phyloP scores from a whole-genome alignment of 495 filamentous ascomycete genomes.

The Penicillium ucsense region DNA sequence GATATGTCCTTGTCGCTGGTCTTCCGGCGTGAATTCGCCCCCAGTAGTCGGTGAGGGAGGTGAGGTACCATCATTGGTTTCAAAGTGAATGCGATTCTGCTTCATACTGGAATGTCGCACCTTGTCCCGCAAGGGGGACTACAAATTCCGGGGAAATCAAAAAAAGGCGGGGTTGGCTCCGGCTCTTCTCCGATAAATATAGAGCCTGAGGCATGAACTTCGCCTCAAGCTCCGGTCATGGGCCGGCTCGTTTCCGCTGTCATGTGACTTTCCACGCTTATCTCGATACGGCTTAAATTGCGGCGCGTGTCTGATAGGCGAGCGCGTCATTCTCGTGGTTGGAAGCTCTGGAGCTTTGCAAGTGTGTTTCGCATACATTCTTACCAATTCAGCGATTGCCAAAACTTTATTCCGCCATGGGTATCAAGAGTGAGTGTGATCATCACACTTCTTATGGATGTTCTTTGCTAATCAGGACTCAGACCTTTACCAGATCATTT shows the following conservation, averaged over 20 bases:
- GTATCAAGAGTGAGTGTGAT: slow-evolving; percentile 62
- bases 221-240: slow-evolving; percentile 8
- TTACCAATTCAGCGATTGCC: neutral
- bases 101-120: slow-evolving; percentile 26
- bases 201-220: slow-evolving; percentile 10
- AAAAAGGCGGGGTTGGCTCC: slow-evolving; percentile 17
- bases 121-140: slow-evolving; percentile 8
- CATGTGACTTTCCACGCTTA: slow-evolving; percentile 7
- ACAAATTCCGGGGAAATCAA: slow-evolving; percentile 13
- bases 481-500: slow-evolving; percentile 78
- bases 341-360: slow-evolving; percentile 2
- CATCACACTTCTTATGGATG: neutral
- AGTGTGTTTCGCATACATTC: neutral
- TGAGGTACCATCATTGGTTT: slow-evolving; percentile 33
- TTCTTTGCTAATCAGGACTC: slow-evolving; percentile 6
- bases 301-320: slow-evolving; percentile 12
- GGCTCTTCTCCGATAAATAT: slow-evolving; percentile 13
- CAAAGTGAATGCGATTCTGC: slow-evolving; percentile 37
- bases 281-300: slow-evolving; percentile 21
- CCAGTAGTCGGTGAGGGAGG: slow-evolving; percentile 23
- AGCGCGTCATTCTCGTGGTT: slow-evolving; percentile 21
- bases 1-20: slow-evolving; percentile 27
- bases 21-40: slow-evolving; percentile 22
- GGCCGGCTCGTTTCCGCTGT: neutral
- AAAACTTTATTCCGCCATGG: slow-evolving; percentile 48